Evolutionary conservation across 140 eudicot genomes (phyloP), one percentile per base, ranked within the genome.

Genomic region (Cichorium intybus): DNA sequence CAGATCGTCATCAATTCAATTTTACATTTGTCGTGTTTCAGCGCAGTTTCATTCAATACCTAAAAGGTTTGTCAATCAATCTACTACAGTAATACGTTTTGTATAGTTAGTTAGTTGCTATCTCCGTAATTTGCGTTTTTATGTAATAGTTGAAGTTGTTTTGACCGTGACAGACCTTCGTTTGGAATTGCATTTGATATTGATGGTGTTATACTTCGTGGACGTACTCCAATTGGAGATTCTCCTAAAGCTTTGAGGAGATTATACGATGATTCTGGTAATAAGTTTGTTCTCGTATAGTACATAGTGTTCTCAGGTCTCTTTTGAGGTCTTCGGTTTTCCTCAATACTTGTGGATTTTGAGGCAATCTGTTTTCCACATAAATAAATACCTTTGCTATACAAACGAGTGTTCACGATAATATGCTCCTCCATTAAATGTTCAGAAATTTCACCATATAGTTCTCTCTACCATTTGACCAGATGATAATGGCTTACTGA

Each of bases 161-260:
- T 72, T 69, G 34, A 10, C 58, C 56, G 52, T 54, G 26, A 37
- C 62, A 85, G 86, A 59, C 64, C 75, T 52, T 56, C 86, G 16
- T 85, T 82, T 61, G 94, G 86, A 49, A 79, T 85, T 26, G 94
- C 94, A 16, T 85, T 85, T 60, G 94, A 85, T 56, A 82, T 85
- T 23, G 94, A 85, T 31, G 94, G 94, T 16, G 94, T 82, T 49
- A 75, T 85, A 61, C 88, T 85, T 24, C 86, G 86, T 28, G 88
- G 94, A 22, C 48, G 62, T 17, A 66, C 69, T 46, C 88, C 94
- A 24, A 77, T 85, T 55, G 88, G 94, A 18, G 77, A 79, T 23
- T 79, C 94, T 26, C 74, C 77, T 37, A 75, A 37, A 16, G 94
- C 94, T 50, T 68, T 85, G 61, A 60, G 59, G 18, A 73, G 74